These are phyloP conservation scores for Metschnikowia rubicola DNA, from an alignment of 805 yeast species.

Conservation along the genomic window DNA sequence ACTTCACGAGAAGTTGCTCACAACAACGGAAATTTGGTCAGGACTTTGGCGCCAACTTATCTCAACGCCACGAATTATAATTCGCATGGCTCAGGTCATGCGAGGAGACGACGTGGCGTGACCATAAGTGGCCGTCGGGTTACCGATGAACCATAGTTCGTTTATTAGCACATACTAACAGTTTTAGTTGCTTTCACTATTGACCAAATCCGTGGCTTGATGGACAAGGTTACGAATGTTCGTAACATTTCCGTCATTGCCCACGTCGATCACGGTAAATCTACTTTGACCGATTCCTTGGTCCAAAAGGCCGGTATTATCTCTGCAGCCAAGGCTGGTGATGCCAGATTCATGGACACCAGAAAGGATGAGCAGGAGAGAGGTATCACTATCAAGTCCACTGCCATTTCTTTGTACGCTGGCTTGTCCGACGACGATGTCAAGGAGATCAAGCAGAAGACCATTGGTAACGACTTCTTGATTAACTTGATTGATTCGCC, in stretches of 20 bases:
- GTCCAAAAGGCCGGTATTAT: slow-evolving; percentile 99
- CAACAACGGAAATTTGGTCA: not conserved
- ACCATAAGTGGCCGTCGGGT: too few species aligned
- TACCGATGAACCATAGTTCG: too few species aligned
- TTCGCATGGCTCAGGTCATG: too few species aligned
- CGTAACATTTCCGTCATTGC: slow-evolving; percentile 99
- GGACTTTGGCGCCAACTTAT: not conserved
- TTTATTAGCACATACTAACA: too few species aligned
- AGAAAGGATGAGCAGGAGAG: slow-evolving; percentile 99
- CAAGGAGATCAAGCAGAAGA: slow-evolving; percentile 87
- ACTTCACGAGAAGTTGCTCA: not conserved
- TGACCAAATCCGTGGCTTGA: slow-evolving; percentile 93
- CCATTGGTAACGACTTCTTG: slow-evolving; percentile 91
- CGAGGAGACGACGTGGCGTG: too few species aligned
- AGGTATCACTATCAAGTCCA: slow-evolving; percentile 99
- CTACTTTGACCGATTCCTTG: slow-evolving; percentile 97
- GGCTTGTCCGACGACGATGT: slow-evolving; percentile 82
- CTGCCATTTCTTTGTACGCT: slow-evolving; percentile 95
- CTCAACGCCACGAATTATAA: too few species aligned
- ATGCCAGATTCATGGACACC: slow-evolving; percentile 99
- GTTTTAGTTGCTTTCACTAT: slow-evolving; percentile 47
- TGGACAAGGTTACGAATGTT: slow-evolving; percentile 99
- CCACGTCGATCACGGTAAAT: slow-evolving; percentile 99
- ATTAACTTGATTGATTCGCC: slow-evolving; percentile 99
- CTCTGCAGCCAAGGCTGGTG: slow-evolving; percentile 99